Conservation (phyloP, 495 filamentous ascomycete species). For the Trichoderma virens region DNA sequence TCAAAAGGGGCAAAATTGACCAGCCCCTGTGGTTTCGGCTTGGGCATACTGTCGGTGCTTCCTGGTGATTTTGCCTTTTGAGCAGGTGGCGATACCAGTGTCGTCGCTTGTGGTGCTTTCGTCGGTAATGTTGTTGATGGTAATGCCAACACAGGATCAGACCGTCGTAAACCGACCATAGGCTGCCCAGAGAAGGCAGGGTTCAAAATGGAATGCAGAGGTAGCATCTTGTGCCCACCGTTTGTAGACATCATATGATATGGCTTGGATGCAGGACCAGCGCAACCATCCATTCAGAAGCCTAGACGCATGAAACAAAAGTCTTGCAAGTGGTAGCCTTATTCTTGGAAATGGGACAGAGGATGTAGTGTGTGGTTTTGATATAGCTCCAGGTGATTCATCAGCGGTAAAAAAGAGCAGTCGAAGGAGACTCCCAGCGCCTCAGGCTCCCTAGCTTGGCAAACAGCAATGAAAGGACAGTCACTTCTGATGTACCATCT, state of each 20-base stretch:
- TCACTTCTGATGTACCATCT: background rate
- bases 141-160: background rate
- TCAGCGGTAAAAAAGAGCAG: background rate
- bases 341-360: background rate
- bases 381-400: background rate
- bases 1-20: slow-evolving; percentile 65
- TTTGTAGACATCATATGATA: background rate
- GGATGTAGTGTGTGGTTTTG: background rate
- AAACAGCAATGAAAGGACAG: background rate
- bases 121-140: background rate
- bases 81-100: background rate
- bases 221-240: slow-evolving; percentile 31
- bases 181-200: slow-evolving; percentile 38
- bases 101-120: background rate
- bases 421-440: background rate
- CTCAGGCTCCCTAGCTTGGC: background rate
- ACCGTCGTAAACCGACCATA: background rate
- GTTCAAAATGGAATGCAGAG: slow-evolving; percentile 55
- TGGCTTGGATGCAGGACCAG: background rate
- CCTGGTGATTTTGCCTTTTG: slow-evolving; percentile 24
- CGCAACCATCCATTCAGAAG: background rate
- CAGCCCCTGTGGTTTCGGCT: slow-evolving; percentile 49
- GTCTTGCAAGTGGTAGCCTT: background rate
- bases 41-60: slow-evolving; percentile 53
- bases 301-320: background rate